phyloP scores from a whole-genome alignment of 192 early-diverging fungal genomes.

The Helicostylum pulchrum region DNA sequence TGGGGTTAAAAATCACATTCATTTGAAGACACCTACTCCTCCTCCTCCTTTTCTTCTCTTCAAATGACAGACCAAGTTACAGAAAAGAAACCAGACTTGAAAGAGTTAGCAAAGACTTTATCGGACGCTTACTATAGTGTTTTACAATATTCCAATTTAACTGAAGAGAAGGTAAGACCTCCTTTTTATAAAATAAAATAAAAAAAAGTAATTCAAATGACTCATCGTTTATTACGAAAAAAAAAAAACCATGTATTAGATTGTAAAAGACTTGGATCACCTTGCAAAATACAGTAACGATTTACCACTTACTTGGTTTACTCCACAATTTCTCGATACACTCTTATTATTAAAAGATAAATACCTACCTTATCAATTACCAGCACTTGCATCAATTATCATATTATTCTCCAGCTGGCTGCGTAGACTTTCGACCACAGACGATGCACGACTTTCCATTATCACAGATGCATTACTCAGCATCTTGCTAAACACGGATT shows the following conservation, averaged over 20 bases:
- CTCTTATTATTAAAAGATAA: slow-evolving; percentile 1
- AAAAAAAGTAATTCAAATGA: neutral
- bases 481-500: neutral
- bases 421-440: slow-evolving; percentile 20
- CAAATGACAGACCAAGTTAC: slow-evolving; percentile 5
- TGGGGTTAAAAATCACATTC: too few species aligned
- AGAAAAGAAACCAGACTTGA: slow-evolving; percentile 4
- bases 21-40: neutral
- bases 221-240: neutral
- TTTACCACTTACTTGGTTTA: slow-evolving; percentile 37
- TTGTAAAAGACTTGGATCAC: slow-evolving; percentile 17
- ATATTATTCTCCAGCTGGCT: slow-evolving; percentile 21
- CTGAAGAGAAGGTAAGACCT: neutral
- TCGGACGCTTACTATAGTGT: slow-evolving; percentile 7
- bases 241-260: slow-evolving; percentile 15
- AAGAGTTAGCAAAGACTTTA: neutral
- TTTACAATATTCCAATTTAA: neutral
- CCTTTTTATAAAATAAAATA: neutral
- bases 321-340: slow-evolving; percentile 11
- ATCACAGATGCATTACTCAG: neutral
- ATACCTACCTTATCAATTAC: neutral
- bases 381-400: slow-evolving; percentile 5
- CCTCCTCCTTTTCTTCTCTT: neutral
- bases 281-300: slow-evolving; percentile 27
- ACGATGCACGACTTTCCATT: neutral